A percentile compares a stretch with the other conserved stretches of the same genome.
Conservation (phyloP, 805 yeast genomes). For the Ogataea paraovalis region DNA sequence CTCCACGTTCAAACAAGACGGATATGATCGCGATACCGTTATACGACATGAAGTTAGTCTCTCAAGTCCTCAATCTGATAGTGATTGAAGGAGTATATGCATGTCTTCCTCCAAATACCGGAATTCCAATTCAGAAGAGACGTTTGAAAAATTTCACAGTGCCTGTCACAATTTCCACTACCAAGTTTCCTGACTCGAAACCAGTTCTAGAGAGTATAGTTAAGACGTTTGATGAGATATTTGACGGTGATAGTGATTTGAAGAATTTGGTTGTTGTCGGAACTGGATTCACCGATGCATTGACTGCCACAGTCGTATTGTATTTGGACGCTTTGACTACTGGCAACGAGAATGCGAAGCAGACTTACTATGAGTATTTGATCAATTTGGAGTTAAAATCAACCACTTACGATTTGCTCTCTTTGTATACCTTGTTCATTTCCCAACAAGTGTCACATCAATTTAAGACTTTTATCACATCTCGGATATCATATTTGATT, state of each 20-base stretch:
- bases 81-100: slow-evolving; percentile 72
- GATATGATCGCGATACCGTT: slow-evolving; percentile 64
- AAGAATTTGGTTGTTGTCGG: slow-evolving; percentile 56
- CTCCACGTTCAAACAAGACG: slow-evolving; percentile 28
- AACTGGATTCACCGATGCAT: slow-evolving; percentile 59
- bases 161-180: slow-evolving; percentile 21
- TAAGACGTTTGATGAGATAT: slow-evolving; percentile 32
- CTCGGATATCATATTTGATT: slow-evolving; percentile 51
- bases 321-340: slow-evolving; percentile 31
- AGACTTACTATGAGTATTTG: slow-evolving; percentile 9
- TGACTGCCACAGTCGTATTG: slow-evolving; percentile 46
- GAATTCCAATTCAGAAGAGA: slow-evolving; percentile 62
- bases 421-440: slow-evolving; percentile 54
- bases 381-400: slow-evolving; percentile 38
- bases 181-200: slow-evolving; percentile 14
- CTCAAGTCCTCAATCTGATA: slow-evolving; percentile 57
- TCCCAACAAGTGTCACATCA: slow-evolving; percentile 43
- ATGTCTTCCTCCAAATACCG: slow-evolving; percentile 49
- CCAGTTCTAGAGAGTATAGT: slow-evolving; percentile 24
- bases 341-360: slow-evolving; percentile 1
- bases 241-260: slow-evolving; percentile 44
- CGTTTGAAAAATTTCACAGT: slow-evolving; percentile 44
- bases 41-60: slow-evolving; percentile 77
- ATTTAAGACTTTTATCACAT: slow-evolving; percentile 45
- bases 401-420: slow-evolving; percentile 66